Evolutionary conservation across 345 rosid genomes (phyloP).

Genomic region (Hevea brasiliensis): DNA sequence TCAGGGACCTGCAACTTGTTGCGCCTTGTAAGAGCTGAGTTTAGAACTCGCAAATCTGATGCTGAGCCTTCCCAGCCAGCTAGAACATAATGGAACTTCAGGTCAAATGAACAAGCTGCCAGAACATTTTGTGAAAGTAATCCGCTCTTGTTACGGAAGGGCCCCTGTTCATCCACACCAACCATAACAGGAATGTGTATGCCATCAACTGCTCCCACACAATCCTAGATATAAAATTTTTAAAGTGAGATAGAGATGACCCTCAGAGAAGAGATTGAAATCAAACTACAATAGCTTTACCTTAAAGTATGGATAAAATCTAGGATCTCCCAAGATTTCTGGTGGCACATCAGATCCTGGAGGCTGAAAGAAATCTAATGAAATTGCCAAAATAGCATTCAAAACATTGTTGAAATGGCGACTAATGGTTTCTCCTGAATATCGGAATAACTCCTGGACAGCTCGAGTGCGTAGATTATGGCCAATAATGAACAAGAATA

Average conservation of each 20-base stretch:
- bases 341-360: constrained; percentile 52
- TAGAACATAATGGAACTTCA: constrained; percentile 76
- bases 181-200: constrained; percentile 85
- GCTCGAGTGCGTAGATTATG: constrained; percentile 89
- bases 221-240: constrained; percentile 46
- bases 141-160: constrained; percentile 70
- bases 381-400: constrained; percentile 72
- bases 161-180: constrained; percentile 91
- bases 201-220: constrained; percentile 84
- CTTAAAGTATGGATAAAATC: constrained; percentile 74
- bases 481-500: constrained; percentile 77
- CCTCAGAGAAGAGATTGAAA: constrained; percentile 5
- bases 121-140: constrained; percentile 79
- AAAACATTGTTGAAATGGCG: constrained; percentile 33
- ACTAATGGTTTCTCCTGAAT: constrained; percentile 92
- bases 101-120: constrained; percentile 79
- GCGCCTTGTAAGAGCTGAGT: constrained; percentile 71
- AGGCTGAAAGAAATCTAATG: constrained; percentile 66
- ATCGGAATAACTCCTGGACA: constrained; percentile 70
- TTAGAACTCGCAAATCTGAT: constrained; percentile 69
- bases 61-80: constrained; percentile 99
- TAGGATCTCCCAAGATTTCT: constrained; percentile 48
- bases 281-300: constrained; percentile 27
- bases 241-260: constrained; percentile 15
- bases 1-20: constrained; percentile 68